A percentile compares a stretch with the other conserved stretches of the same genome.
Conservation (phyloP, 257 asterid species). For the Cynanchum wilfordii region DNA sequence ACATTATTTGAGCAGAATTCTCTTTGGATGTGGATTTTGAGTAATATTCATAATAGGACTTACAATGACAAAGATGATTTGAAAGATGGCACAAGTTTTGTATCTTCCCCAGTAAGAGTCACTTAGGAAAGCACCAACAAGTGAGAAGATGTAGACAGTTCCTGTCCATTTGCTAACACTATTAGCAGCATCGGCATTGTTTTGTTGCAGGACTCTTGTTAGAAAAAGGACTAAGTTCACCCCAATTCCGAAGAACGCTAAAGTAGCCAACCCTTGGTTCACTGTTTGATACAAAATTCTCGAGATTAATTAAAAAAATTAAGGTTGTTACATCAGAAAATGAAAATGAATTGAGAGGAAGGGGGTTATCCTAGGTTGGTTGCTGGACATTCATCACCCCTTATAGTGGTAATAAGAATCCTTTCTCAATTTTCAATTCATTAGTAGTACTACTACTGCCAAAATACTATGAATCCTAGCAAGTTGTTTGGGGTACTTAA, state of each 20-base stretch:
- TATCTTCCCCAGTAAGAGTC: conserved; percentile 98
- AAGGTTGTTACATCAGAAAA: neutral
- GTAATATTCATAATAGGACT: conserved; percentile 17
- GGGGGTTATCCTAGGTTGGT: too few relatives aligned
- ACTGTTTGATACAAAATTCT: conserved; percentile 32
- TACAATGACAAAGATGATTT: conserved; percentile 67
- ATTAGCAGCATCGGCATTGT: conserved; percentile 90
- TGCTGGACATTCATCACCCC: neutral
- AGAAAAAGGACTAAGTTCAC: conserved; percentile 88
- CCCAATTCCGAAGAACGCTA: conserved; percentile 92
- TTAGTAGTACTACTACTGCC: neutral
- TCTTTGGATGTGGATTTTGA: too few relatives aligned
- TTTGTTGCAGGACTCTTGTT: conserved; percentile 71
- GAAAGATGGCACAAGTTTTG: conserved; percentile 85
- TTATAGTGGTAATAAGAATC: neutral
- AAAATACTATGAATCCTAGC: neutral
- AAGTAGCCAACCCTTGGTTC: conserved; percentile 91
- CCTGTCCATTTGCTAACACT: conserved; percentile 98
- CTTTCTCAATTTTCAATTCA: neutral
- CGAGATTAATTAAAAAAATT: neutral
- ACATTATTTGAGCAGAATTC: too few relatives aligned
- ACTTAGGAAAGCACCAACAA: conserved; percentile 91
- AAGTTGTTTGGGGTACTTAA: neutral
- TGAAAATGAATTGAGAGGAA: too few relatives aligned
- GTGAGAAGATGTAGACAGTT: conserved; percentile 91